These are phyloP conservation scores for Kitagawia praeruptora DNA, from an alignment of 129 eudicot genomes.

Conservation along the genomic window DNA sequence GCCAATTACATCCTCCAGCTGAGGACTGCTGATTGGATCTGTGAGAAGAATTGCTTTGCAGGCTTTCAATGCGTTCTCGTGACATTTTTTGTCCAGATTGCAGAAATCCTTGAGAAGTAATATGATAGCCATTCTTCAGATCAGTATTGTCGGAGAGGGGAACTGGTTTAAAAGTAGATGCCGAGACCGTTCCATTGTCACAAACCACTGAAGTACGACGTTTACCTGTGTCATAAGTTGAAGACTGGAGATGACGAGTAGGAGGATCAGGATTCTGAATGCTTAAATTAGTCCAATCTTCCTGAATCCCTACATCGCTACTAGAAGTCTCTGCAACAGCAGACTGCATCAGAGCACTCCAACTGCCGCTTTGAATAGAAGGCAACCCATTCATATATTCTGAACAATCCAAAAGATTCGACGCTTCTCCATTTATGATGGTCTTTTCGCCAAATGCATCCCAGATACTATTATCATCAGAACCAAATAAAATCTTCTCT, in stretches of 20 bases:
- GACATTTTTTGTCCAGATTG: conserved; percentile 26
- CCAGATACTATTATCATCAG: conserved; percentile 87
- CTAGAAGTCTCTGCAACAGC: conserved; percentile 89
- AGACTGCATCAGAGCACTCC: conserved; percentile 99
- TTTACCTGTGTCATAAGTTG: conserved; percentile 25
- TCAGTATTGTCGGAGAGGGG: conserved; percentile 22
- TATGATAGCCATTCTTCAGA: conserved; percentile 22
- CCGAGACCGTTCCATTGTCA: conserved; percentile 22
- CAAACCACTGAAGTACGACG: conserved; percentile 25
- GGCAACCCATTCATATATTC: conserved; percentile 42
- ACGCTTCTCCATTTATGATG: conserved; percentile 24
- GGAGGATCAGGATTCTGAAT: conserved; percentile 33
- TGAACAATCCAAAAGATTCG: conserved; percentile 25
- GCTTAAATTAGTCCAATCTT: conserved; percentile 48
- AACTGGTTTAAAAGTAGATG: conserved; percentile 20
- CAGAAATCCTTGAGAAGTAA: conserved; percentile 24
- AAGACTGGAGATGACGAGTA: conserved; percentile 27
- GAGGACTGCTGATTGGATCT: conserved; percentile 26
- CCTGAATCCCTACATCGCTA: conserved; percentile 42
- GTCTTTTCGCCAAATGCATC: conserved; percentile 68
- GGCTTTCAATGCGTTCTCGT: conserved; percentile 24
- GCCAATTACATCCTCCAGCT: conserved; percentile 48
- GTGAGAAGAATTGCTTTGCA: conserved; percentile 23
- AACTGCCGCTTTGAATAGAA: conserved; percentile 83
- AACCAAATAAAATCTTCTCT: conserved; percentile 78